Percentiles rank a stretch among this genome's conserved stretches.
Evolutionary conservation across 75 land plant species (phyloP).

Genomic region (Ceratopteris richardii): DNA sequence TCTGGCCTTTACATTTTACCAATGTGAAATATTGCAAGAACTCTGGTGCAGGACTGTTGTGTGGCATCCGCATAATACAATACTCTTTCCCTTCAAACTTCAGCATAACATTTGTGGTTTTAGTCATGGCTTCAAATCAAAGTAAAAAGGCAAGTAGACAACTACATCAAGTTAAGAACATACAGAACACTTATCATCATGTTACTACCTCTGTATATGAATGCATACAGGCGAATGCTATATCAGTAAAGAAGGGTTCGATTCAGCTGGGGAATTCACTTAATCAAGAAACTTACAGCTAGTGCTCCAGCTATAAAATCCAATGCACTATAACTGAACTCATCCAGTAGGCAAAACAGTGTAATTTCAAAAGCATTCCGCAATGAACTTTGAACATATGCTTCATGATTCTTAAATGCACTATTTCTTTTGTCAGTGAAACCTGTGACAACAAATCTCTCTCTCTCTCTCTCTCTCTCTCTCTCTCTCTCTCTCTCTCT

Average conservation of each 20-base stretch:
- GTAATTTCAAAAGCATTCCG: slow-evolving; percentile 17
- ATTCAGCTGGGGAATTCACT: no score
- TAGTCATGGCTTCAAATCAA: neutral
- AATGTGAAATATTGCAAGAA: slow-evolving; percentile 11
- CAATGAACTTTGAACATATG: neutral
- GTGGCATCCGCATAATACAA: slow-evolving; percentile 15
- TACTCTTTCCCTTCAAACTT: slow-evolving; percentile 10
- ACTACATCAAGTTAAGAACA: no score
- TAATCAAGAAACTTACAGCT: slow-evolving; percentile 2
- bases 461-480: no score
- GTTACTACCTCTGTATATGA: no score
- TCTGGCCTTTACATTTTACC: neutral
- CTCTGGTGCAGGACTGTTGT: slow-evolving; percentile 3
- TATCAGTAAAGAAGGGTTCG: no score
- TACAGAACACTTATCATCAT: no score
- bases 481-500: no score
- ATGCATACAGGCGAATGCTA: no score
- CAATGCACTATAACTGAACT: slow-evolving; percentile 8
- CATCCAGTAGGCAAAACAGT: slow-evolving; percentile 19
- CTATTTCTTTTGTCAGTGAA: no score
- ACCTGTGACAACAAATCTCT: no score
- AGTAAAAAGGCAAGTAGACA: no score
- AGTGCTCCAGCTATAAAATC: slow-evolving; percentile 15
- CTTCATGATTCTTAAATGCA: neutral
- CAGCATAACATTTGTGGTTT: neutral